Evolutionary conservation across 805 yeast species (phyloP).

Genomic region (Tetrapisispora arboricola): DNA sequence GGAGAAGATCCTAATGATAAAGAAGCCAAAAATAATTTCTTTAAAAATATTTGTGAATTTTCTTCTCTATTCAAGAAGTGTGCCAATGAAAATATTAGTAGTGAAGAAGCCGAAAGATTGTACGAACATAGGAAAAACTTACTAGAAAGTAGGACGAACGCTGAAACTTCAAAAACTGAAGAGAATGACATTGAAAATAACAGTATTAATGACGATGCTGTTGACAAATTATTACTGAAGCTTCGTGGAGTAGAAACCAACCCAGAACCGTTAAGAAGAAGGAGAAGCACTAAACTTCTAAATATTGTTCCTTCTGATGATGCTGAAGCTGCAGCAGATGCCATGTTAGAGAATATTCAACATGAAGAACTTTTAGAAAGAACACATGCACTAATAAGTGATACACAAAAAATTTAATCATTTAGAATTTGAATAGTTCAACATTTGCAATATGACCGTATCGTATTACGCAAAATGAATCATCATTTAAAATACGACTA

Average conservation of each 20-base stretch:
- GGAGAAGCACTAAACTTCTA: slow-evolving; percentile 11
- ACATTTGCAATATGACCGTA: no score
- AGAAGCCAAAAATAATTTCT: slow-evolving; percentile 47
- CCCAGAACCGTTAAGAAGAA: slow-evolving; percentile 12
- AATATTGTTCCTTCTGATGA: not conserved
- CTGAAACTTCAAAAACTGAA: not conserved
- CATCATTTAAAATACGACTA: no score
- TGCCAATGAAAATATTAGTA: slow-evolving; percentile 51
- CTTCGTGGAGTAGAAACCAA: slow-evolving; percentile 18
- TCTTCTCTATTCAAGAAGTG: slow-evolving; percentile 52
- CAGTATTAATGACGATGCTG: slow-evolving; percentile 13
- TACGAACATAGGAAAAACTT: slow-evolving; percentile 54
- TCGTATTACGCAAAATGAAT: no score
- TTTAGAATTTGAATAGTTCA: no score
- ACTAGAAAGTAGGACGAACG: slow-evolving; percentile 20
- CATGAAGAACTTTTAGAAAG: slow-evolving; percentile 14
- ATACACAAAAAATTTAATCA: slow-evolving; percentile 20
- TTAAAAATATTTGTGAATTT: slow-evolving; percentile 52
- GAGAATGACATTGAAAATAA: slow-evolving; percentile 3
- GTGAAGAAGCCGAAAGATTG: slow-evolving; percentile 58
- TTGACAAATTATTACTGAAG: slow-evolving; percentile 19
- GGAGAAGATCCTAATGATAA: slow-evolving; percentile 56
- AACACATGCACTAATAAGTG: slow-evolving; percentile 22
- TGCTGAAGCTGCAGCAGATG: not conserved
- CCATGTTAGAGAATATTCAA: not conserved